phyloP scores from a whole-genome alignment of 2,329 filamentous ascomycete genomes.

The Talaromyces funiculosus region DNA sequence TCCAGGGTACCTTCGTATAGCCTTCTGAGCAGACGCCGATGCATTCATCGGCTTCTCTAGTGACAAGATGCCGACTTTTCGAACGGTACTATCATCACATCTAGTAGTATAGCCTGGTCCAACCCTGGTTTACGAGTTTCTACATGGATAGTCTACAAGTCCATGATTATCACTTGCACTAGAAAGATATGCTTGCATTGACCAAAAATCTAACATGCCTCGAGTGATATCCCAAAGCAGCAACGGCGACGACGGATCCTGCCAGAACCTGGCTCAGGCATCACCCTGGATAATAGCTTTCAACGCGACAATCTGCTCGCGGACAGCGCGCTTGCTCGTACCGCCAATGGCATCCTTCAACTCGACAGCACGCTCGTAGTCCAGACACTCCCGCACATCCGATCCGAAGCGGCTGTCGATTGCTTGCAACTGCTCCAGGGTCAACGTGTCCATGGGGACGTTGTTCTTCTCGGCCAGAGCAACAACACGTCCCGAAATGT shows the following conservation, averaged over 20 bases:
- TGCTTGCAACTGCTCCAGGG: slow-evolving; percentile 58
- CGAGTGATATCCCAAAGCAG: not conserved
- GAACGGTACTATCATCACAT: no score
- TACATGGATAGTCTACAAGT: not conserved
- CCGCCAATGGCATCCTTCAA: slow-evolving; percentile 70
- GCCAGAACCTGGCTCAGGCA: not conserved
- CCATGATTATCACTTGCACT: no score
- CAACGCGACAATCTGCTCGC: slow-evolving; percentile 63
- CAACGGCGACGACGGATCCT: not conserved
- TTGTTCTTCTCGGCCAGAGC: slow-evolving; percentile 63
- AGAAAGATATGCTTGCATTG: not conserved
- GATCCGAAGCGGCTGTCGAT: slow-evolving; percentile 66
- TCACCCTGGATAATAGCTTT: slow-evolving; percentile 36
- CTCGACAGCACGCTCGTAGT: slow-evolving; percentile 81
- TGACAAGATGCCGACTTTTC: not conserved
- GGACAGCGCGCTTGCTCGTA: slow-evolving; percentile 64
- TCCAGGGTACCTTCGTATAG: not conserved
- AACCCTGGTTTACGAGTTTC: no score
- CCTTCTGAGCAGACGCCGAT: not conserved
- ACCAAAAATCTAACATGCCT: not conserved
- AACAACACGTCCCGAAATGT: slow-evolving; percentile 68
- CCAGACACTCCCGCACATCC: slow-evolving; percentile 65
- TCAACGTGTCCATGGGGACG: slow-evolving; percentile 65
- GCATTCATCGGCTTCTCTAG: not conserved
- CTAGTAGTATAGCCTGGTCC: no score